These are phyloP conservation scores for Neocucurbitaria cava DNA, from an alignment of 2,329 filamentous ascomycete genomes.

Conservation along the genomic window DNA sequence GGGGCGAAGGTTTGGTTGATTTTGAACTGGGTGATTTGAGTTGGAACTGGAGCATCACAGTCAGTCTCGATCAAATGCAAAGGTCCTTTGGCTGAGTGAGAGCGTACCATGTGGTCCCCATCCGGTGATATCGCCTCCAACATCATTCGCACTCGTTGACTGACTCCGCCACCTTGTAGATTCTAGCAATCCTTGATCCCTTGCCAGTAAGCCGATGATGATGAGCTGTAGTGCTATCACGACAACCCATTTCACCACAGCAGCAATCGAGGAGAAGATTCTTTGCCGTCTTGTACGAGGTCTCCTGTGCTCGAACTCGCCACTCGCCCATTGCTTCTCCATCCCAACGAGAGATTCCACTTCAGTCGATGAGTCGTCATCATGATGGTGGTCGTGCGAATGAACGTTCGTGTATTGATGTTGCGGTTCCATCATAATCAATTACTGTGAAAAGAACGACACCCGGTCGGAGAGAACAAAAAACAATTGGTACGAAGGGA, in stretches of 20 bases:
- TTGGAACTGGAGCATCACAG: constrained; percentile 28
- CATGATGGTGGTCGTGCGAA: constrained; percentile 28
- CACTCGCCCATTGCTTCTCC: constrained; percentile 35
- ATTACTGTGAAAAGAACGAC: constrained; percentile 20
- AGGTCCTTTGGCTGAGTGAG: too few relatives aligned
- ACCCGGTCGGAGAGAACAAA: constrained; percentile 20
- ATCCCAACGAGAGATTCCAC: constrained; percentile 40
- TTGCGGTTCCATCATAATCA: constrained; percentile 35
- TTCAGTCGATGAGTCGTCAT: constrained; percentile 43
- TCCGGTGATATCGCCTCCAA: constrained; percentile 44
- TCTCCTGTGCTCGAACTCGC: constrained; percentile 24
- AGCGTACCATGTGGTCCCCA: constrained; percentile 41
- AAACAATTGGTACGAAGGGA: constrained; percentile 9
- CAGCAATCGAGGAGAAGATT: constrained; percentile 15
- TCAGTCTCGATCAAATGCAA: constrained; percentile 6
- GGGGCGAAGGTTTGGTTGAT: constrained; percentile 46
- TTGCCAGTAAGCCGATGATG: constrained; percentile 39
- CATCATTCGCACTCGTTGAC: constrained; percentile 35
- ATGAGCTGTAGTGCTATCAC: constrained; percentile 40
- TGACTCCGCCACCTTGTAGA: constrained; percentile 23
- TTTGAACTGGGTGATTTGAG: constrained; percentile 41
- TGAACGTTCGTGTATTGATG: constrained; percentile 40
- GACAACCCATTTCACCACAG: constrained; percentile 36
- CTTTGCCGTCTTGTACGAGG: constrained; percentile 26
- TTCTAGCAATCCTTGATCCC: constrained; percentile 39